A percentile compares a stretch with the other conserved stretches of the same genome.
Conservation (phyloP, 257 asterid species). For the Voacanga thouarsii region DNA sequence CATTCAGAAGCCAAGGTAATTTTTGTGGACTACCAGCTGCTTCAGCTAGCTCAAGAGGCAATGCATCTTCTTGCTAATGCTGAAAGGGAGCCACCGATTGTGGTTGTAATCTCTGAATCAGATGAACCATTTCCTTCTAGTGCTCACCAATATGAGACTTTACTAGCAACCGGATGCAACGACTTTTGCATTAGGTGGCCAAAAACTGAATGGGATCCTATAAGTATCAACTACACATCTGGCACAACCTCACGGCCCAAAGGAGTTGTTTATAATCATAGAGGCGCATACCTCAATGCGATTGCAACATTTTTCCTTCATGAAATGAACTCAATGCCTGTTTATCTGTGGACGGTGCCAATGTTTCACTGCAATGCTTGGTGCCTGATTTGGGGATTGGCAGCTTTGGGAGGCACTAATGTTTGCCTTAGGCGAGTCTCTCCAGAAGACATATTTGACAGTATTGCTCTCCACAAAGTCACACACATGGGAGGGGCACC, state of each 20-base stretch:
- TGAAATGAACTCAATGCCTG: conserved; percentile 31
- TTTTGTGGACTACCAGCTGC: conserved; percentile 33
- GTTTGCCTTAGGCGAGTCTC: conserved; percentile 29
- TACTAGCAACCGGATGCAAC: conserved; percentile 22
- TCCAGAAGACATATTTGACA: conserved; percentile 34
- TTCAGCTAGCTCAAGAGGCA: conserved; percentile 30
- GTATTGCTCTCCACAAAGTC: conserved; percentile 25
- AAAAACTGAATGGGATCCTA: conserved; percentile 34
- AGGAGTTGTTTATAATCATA: conserved; percentile 39
- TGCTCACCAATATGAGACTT: conserved; percentile 25
- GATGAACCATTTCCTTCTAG: conserved; percentile 7
- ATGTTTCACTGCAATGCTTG: conserved; percentile 44
- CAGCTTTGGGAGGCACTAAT: conserved; percentile 37
- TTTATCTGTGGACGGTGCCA: conserved; percentile 45
- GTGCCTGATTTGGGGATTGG: conserved; percentile 38
- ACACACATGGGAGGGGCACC: conserved; percentile 44
- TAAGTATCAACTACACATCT: conserved; percentile 37
- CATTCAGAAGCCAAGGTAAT: conserved; percentile 41
- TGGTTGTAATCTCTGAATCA: conserved; percentile 27
- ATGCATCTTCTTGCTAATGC: conserved; percentile 16
- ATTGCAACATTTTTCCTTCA: conserved; percentile 28
- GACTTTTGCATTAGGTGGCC: conserved; percentile 30
- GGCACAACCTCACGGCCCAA: conserved; percentile 41
- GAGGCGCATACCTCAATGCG: conserved; percentile 42
- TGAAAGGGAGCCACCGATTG: conserved; percentile 16